Evolutionary conservation across 768 basidiomycete genomes (phyloP).

Genomic region (Kwoniella mangroviensis): DNA sequence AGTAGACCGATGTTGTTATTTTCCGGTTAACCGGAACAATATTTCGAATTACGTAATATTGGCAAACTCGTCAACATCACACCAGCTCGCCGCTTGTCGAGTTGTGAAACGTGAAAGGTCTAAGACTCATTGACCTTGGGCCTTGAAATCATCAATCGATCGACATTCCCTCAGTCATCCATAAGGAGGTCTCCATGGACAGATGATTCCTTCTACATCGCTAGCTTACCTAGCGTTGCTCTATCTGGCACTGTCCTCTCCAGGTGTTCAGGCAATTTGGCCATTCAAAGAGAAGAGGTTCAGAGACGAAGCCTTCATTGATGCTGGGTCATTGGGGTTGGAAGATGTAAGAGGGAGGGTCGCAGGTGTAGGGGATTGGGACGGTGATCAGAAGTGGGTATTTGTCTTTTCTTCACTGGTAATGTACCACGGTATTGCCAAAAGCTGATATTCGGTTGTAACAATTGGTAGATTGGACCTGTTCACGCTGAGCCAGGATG

Average conservation of each 20-base stretch:
- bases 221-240: constrained; percentile 12
- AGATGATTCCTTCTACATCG: constrained; percentile 3
- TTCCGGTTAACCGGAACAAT: background rate
- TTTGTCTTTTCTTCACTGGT: background rate
- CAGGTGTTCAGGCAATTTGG: constrained; percentile 63
- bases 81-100: background rate
- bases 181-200: constrained; percentile 3
- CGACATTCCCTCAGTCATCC: background rate
- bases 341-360: constrained; percentile 67
- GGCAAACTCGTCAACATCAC: background rate
- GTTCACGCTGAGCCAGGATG: constrained; percentile 73
- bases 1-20: background rate
- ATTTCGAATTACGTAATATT: background rate
- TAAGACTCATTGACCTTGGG: too few species aligned
- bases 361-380: constrained; percentile 91
- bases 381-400: constrained; percentile 91
- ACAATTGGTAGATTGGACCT: constrained; percentile 70
- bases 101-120: too few species aligned
- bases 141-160: background rate
- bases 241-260: background rate
- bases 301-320: constrained; percentile 75
- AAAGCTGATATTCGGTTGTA: background rate
- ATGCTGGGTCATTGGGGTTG: constrained; percentile 79
- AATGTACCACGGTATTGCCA: too few species aligned
- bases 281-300: constrained; percentile 88